Percentiles rank a stretch among this genome's conserved stretches.
These are phyloP conservation scores for Pilaira anomala DNA, from an alignment of 192 early-diverging fungal genomes.

Conservation along the genomic window DNA sequence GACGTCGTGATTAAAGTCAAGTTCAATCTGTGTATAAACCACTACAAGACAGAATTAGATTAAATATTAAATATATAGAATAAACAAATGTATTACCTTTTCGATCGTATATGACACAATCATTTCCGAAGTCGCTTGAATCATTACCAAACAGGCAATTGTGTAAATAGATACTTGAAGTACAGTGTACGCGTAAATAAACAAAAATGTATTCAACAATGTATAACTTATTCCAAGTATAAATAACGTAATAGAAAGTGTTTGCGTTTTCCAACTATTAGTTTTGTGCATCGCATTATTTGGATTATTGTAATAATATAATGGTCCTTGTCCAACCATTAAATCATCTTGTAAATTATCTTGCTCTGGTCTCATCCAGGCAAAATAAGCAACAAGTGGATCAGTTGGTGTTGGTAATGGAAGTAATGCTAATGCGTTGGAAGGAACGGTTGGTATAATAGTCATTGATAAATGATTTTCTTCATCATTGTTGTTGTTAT, in stretches of 20 bases:
- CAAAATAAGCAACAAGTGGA: conserved; percentile 1
- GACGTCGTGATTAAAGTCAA: conserved; percentile 7
- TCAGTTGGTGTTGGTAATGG: conserved; percentile 5
- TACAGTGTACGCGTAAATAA: not conserved
- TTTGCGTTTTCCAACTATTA: not conserved
- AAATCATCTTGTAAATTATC: not conserved
- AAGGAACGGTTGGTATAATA: not conserved
- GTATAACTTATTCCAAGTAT: conserved; percentile 1
- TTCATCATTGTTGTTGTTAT: not conserved
- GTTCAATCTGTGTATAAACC: conserved; percentile 8
- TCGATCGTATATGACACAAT: conserved; percentile 6
- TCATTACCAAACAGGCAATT: not conserved
- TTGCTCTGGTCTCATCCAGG: not conserved
- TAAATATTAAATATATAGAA: not conserved
- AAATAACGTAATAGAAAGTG: not conserved
- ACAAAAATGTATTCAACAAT: conserved; percentile 4
- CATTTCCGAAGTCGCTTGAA: not conserved
- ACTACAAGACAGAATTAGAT: not conserved
- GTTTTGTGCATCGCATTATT: not conserved
- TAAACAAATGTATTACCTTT: not conserved
- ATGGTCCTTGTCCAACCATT: too few relatives aligned
- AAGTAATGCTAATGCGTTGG: conserved; percentile 9
- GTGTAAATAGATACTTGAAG: not conserved
- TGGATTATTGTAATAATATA: not conserved
- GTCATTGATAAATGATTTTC: not conserved